Base-by-base conservation (phyloP, 371 early-diverging fungal genomes). In the Mycotypha africana region DNA sequence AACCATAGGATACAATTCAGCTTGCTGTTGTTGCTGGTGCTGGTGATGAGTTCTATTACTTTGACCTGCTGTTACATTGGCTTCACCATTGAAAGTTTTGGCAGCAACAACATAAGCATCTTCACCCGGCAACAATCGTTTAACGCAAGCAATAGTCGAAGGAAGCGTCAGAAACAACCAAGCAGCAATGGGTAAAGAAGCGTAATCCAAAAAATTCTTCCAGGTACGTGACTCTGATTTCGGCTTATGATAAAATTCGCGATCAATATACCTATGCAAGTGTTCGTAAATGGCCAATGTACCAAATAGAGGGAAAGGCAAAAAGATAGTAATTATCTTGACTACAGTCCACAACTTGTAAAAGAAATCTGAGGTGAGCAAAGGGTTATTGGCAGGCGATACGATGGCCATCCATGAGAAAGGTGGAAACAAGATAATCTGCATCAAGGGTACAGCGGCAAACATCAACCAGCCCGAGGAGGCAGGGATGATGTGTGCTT, bases 401-500 rank as follows among this genome's bases (percentile, higher is more conserved):
- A 72, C 58, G n/a, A 67, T 38, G 15, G 64, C 64, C 31, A 70
- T 42, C 50, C 62, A 56, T 9, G 51, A 31, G n/a, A 60, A 58
- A 5, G 74, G 74, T 14, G 74, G 74, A 31, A 74, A 77, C 8
- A 77, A 38, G 22, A 76, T 39, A 15, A 76, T 47, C 45, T 78
- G 76, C 73, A 71, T 74, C 32, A 78, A 43, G 12, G 79, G 79
- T 8, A 78, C 68, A 12, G 76, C 76, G 8, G 76, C 76, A 65
- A 78, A 74, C 79, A 78, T 78, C 7, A 78, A 53, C 79, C 79
- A 78, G 16, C 79, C 79, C 4, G 79, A 75, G 21, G 74, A 71
- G 16, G 64, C 66, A 12, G 76, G 76, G 26, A 78, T 73, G 65
- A 78, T 63, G 47, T 78, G 79, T 1, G 79, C 79, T 51, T 78